These are phyloP conservation scores for Colletotrichum magnum DNA, from an alignment of 2,329 filamentous ascomycete species.

Conservation along the genomic window DNA sequence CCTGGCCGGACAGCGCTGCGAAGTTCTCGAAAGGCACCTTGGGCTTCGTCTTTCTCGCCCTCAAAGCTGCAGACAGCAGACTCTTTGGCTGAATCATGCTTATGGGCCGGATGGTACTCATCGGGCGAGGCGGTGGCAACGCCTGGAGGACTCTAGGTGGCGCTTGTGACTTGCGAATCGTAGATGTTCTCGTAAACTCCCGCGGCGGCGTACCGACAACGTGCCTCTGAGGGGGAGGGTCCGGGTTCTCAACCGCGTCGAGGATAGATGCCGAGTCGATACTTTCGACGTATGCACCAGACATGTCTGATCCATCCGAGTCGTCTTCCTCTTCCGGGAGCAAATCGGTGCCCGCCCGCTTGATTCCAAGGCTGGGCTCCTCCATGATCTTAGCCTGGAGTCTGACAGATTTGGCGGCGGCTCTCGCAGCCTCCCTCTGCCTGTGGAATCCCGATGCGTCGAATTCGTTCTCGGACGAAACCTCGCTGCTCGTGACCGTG, in stretches of 20 bases:
- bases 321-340: slow-evolving; percentile 72
- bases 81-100: slow-evolving; percentile 80
- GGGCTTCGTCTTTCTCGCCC: slow-evolving; percentile 78
- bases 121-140: slow-evolving; percentile 79
- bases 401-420: slow-evolving; percentile 68
- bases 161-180: slow-evolving; percentile 73
- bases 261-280: slow-evolving; percentile 81
- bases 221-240: slow-evolving; percentile 67
- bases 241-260: slow-evolving; percentile 72
- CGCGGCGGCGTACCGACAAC: slow-evolving; percentile 76
- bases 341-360: slow-evolving; percentile 63
- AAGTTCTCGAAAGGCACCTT: slow-evolving; percentile 83
- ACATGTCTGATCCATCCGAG: slow-evolving; percentile 74
- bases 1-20: slow-evolving; percentile 82
- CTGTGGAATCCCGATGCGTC: slow-evolving; percentile 76
- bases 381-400: slow-evolving; percentile 67
- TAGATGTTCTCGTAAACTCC: slow-evolving; percentile 73
- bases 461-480: slow-evolving; percentile 86
- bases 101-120: slow-evolving; percentile 73
- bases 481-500: slow-evolving; percentile 85
- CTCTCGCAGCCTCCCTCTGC: slow-evolving; percentile 72
- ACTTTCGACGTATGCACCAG: slow-evolving; percentile 76
- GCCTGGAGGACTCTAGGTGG: slow-evolving; percentile 73
- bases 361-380: slow-evolving; percentile 60
- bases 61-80: slow-evolving; percentile 79